These are phyloP conservation scores for Eleusine coracana DNA, from an alignment of 176 grass and related monocot species.

Conservation along the genomic window DNA sequence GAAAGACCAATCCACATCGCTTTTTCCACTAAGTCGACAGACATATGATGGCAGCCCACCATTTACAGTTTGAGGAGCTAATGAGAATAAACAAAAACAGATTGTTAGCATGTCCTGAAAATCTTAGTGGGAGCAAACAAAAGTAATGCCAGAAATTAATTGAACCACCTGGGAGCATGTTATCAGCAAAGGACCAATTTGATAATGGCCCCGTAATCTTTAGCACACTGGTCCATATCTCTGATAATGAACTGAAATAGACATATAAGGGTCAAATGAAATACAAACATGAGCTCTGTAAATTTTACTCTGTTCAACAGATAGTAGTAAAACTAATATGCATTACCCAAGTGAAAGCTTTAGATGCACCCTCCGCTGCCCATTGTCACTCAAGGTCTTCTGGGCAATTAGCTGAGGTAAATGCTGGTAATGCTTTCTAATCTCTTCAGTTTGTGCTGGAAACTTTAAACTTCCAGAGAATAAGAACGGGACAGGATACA, in stretches of 20 bases:
- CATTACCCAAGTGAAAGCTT: conserved; percentile 83
- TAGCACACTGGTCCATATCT: conserved; percentile 78
- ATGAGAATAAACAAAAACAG: conserved; percentile 11
- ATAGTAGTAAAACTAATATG: not conserved
- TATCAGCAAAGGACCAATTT: conserved; percentile 96
- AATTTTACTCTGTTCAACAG: conserved; percentile 8
- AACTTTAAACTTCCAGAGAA: conserved; percentile 87
- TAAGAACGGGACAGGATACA: conserved; percentile 88
- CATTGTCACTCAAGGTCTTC: conserved; percentile 48
- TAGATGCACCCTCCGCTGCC: conserved; percentile 69
- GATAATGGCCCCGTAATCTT: conserved; percentile 93
- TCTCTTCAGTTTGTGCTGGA: conserved; percentile 63
- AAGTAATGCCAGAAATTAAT: conserved; percentile 16
- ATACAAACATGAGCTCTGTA: conserved; percentile 2
- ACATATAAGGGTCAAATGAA: conserved; percentile 11
- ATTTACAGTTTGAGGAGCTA: conserved; percentile 76
- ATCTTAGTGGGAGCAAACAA: conserved; percentile 13
- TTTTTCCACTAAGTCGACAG: conserved; percentile 81
- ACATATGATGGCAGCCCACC: conserved; percentile 90
- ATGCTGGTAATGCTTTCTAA: conserved; percentile 64
- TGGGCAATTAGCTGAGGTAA: conserved; percentile 63
- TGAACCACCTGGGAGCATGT: conserved; percentile 67
- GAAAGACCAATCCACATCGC: conserved; percentile 81
- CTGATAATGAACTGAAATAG: conserved; percentile 70
- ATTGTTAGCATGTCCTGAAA: conserved; percentile 16